Percentiles rank a stretch among this genome's conserved stretches.
These are phyloP conservation scores for Yamadazyma ubonensis DNA, from an alignment of 805 yeast genomes.

Conservation along the genomic window DNA sequence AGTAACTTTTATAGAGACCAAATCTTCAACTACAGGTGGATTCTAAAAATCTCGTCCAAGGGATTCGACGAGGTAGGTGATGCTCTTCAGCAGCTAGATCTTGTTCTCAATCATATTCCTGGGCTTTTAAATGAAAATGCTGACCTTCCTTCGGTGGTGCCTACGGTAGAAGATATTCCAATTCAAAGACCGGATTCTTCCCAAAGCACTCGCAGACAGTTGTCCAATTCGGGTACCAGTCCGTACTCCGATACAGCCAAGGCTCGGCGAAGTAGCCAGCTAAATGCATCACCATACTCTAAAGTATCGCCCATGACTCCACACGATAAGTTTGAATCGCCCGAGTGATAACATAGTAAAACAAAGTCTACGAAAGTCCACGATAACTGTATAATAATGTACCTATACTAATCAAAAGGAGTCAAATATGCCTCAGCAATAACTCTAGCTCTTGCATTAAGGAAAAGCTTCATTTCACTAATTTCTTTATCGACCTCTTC, in stretches of 20 bases:
- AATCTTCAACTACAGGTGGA: constrained; percentile 74
- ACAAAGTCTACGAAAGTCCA: too few species aligned
- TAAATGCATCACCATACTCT: constrained; percentile 5
- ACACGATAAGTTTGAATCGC: too few species aligned
- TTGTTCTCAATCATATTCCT: constrained; percentile 72
- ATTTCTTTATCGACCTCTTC: constrained; percentile 98
- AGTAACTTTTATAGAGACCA: constrained; percentile 62
- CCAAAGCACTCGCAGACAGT: constrained; percentile 7
- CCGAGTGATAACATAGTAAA: too few species aligned
- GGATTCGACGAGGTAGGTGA: constrained; percentile 77
- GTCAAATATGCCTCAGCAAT: constrained; percentile 95
- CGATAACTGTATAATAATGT: constrained; percentile 1
- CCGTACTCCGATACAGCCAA: constrained; percentile 7
- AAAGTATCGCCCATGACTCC: too few species aligned
- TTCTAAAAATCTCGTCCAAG: constrained; percentile 68
- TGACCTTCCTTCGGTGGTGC: constrained; percentile 37
- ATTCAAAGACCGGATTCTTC: constrained; percentile 17
- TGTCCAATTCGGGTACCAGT: constrained; percentile 5
- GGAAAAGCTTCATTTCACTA: constrained; percentile 94
- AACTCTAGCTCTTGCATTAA: constrained; percentile 96
- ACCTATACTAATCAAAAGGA: constrained; percentile 65
- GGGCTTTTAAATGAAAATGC: constrained; percentile 49
- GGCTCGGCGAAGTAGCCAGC: too few species aligned
- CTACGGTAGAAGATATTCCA: constrained; percentile 28
- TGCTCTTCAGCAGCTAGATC: constrained; percentile 70